Percentiles rank a stretch among this genome's conserved stretches.
phyloP scores from a whole-genome alignment of 2,329 filamentous ascomycete species.

The Chaetomium sp. region DNA sequence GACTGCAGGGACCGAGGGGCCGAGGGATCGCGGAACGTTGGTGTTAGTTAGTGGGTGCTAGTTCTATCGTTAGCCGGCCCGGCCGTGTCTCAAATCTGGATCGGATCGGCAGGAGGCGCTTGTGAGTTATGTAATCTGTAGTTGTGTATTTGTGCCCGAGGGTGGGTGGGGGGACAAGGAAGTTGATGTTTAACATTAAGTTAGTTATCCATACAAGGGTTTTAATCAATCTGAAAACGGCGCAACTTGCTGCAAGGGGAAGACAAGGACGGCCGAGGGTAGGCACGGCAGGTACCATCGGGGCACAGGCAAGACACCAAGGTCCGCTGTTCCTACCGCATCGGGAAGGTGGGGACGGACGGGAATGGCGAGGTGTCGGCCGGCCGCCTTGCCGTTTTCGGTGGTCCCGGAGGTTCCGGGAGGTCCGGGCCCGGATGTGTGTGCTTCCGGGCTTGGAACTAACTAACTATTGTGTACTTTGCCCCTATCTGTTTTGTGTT shows the following conservation, averaged over 20 bases:
- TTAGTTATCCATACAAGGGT: neutral
- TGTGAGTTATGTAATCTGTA: neutral
- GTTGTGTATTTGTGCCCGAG: no score
- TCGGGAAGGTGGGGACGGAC: slow-evolving; percentile 24
- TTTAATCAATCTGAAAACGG: neutral
- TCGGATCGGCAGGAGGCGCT: neutral
- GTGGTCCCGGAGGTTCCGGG: neutral
- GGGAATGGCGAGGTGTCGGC: slow-evolving; percentile 5
- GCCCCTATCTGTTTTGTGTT: no score
- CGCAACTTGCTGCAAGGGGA: neutral
- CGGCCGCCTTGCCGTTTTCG: slow-evolving; percentile 4
- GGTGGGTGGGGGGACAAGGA: no score
- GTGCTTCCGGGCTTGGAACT: neutral
- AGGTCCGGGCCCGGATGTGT: neutral
- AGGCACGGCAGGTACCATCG: no score
- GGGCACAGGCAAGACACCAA: neutral
- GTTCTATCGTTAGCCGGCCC: no score
- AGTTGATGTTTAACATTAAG: no score
- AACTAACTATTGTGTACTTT: neutral
- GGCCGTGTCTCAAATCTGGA: neutral
- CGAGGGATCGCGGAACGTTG: no score
- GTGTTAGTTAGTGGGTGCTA: no score
- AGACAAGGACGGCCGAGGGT: neutral
- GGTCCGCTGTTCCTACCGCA: slow-evolving; percentile 18
- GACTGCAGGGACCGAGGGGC: no score